A percentile compares a stretch with the other conserved stretches of the same genome.
Evolutionary conservation across 1,284 basidiomycete genomes (phyloP).

Genomic region (Farysia itapuensis): DNA sequence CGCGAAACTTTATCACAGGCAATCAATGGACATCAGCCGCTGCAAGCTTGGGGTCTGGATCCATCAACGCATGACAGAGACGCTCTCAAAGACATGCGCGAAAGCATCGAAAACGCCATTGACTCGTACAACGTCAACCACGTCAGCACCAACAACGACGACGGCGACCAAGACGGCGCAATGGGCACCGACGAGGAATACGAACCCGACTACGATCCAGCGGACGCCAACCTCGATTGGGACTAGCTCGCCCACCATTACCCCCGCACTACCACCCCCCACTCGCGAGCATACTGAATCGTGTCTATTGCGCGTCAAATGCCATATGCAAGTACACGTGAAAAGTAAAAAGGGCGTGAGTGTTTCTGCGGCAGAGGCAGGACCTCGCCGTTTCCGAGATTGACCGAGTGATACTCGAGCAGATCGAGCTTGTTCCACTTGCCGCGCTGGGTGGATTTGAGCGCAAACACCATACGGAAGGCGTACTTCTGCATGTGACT

Average conservation of each 20-base stretch:
- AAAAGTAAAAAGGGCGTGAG: slow-evolving; percentile 88
- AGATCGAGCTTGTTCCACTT: slow-evolving; percentile 85
- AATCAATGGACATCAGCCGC: slow-evolving; percentile 37
- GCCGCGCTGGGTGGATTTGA: slow-evolving; percentile 70
- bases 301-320: slow-evolving; percentile 14
- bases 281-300: too few species aligned
- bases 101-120: slow-evolving; percentile 45
- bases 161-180: slow-evolving; percentile 27
- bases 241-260: slow-evolving; percentile 2
- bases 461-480: slow-evolving; percentile 79
- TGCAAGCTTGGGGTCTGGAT: slow-evolving; percentile 41
- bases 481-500: slow-evolving; percentile 67
- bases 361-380: slow-evolving; percentile 74
- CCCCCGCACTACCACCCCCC: too few species aligned
- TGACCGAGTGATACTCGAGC: slow-evolving; percentile 65
- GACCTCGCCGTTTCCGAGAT: slow-evolving; percentile 74
- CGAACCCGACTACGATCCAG: slow-evolving; percentile 29
- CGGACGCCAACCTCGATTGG: slow-evolving; percentile 30
- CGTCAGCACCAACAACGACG: slow-evolving; percentile 11
- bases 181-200: slow-evolving; percentile 50
- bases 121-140: slow-evolving; percentile 39
- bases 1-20: slow-evolving; percentile 25
- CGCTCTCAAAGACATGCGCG: slow-evolving; percentile 46
- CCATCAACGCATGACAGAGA: slow-evolving; percentile 26
- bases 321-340: slow-evolving; percentile 64